Evolutionary conservation across 805 yeast genomes (phyloP).

Genomic region (Candida hungchunana): DNA sequence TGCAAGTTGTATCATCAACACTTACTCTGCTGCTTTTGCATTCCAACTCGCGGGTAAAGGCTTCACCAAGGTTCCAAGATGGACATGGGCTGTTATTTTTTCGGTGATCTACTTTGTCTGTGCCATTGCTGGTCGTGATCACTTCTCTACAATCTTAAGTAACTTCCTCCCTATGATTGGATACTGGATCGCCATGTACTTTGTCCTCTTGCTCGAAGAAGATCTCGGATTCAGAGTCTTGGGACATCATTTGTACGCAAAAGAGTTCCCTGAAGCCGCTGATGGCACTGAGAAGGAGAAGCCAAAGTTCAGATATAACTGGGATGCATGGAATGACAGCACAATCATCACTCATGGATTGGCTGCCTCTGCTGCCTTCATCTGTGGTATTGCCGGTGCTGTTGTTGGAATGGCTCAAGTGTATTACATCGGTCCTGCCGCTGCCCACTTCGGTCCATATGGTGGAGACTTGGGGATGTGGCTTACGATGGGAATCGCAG

Average conservation of each 20-base stretch:
- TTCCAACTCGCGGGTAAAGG: slow-evolving; percentile 56
- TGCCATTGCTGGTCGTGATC: slow-evolving; percentile 73
- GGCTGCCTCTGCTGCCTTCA: slow-evolving; percentile 66
- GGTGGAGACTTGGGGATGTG: slow-evolving; percentile 82
- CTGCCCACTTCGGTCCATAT: slow-evolving; percentile 49
- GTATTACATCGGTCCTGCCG: slow-evolving; percentile 79
- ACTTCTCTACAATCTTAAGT: slow-evolving; percentile 66
- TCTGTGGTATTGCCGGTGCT: slow-evolving; percentile 75
- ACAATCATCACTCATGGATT: slow-evolving; percentile 58
- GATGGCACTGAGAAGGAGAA: slow-evolving; percentile 16
- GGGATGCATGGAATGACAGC: slow-evolving; percentile 67
- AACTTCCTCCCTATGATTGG: slow-evolving; percentile 90
- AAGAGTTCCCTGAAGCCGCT: slow-evolving; percentile 34
- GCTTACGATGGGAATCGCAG: slow-evolving; percentile 69
- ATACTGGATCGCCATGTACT: slow-evolving; percentile 84
- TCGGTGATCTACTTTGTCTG: slow-evolving; percentile 63
- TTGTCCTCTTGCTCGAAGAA: slow-evolving; percentile 64
- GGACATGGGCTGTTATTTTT: slow-evolving; percentile 64
- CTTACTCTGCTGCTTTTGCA: slow-evolving; percentile 76
- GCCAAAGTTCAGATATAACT: slow-evolving; percentile 51
- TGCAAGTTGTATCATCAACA: slow-evolving; percentile 75
- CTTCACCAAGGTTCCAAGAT: slow-evolving; percentile 66
- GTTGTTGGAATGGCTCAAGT: slow-evolving; percentile 86
- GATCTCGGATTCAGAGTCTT: slow-evolving; percentile 61
- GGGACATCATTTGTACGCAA: slow-evolving; percentile 37